Evolutionary conservation across 2,329 filamentous ascomycete genomes (phyloP).

Genomic region (Metarhizium robertsii): DNA sequence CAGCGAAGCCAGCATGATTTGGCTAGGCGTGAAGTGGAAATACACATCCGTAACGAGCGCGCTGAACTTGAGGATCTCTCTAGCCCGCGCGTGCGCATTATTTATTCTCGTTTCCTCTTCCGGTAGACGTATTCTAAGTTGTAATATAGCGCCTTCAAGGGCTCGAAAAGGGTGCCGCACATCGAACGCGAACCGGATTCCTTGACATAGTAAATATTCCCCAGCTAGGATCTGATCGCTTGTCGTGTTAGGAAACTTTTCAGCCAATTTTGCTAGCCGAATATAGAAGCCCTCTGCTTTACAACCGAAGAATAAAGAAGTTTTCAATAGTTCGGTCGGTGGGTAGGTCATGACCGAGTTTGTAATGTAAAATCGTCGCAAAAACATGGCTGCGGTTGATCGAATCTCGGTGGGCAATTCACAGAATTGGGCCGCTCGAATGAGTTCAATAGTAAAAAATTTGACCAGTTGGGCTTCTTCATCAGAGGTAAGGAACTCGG

Average conservation of each 20-base stretch:
- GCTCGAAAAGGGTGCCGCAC: slow-evolving; percentile 84
- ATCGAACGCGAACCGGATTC: slow-evolving; percentile 86
- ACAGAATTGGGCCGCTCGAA: slow-evolving; percentile 46
- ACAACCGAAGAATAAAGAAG: slow-evolving; percentile 83
- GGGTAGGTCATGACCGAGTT: slow-evolving; percentile 97
- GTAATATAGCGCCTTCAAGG: slow-evolving; percentile 77
- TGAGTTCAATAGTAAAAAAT: slow-evolving; percentile 58
- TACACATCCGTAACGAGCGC: slow-evolving; percentile 90
- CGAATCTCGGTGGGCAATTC: slow-evolving; percentile 42
- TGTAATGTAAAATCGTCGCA: slow-evolving; percentile 90
- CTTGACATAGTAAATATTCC: slow-evolving; percentile 88
- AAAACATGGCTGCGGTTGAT: slow-evolving; percentile 72
- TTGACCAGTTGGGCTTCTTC: slow-evolving; percentile 78
- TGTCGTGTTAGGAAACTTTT: slow-evolving; percentile 60
- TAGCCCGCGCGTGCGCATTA: slow-evolving; percentile 62
- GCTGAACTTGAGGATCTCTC: slow-evolving; percentile 66
- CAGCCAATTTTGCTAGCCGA: slow-evolving; percentile 53
- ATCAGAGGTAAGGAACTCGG: slow-evolving; percentile 72
- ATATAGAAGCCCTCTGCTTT: slow-evolving; percentile 85
- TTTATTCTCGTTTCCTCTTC: slow-evolving; percentile 45
- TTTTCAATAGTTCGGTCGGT: slow-evolving; percentile 79
- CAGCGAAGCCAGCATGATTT: slow-evolving; percentile 82
- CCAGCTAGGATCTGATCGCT: slow-evolving; percentile 79
- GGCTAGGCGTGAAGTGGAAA: slow-evolving; percentile 88
- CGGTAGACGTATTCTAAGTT: slow-evolving; percentile 60